Evolutionary conservation across 2,329 filamentous ascomycete genomes (phyloP).

Genomic region (Fusarium verticillioides): DNA sequence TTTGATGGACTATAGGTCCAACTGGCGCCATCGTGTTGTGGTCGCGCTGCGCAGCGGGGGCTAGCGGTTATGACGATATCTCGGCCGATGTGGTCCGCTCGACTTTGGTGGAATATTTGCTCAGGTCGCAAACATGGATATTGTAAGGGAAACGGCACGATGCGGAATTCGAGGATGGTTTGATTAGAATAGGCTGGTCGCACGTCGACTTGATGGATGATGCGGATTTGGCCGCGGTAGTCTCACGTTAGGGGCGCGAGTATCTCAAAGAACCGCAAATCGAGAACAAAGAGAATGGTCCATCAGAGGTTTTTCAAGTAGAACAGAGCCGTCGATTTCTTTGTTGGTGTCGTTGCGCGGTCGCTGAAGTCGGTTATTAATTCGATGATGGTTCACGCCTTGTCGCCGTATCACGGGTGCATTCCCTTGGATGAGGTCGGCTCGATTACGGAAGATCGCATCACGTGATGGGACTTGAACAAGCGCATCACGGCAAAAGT

Average conservation of each 20-base stretch:
- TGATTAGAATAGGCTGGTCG: constrained; percentile 27
- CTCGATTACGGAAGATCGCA: constrained; percentile 27
- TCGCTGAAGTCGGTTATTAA: constrained; percentile 19
- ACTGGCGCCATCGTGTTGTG: constrained; percentile 64
- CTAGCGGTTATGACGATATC: constrained; percentile 30
- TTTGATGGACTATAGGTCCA: constrained; percentile 59
- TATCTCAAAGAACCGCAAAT: constrained; percentile 32
- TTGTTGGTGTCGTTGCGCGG: constrained; percentile 7
- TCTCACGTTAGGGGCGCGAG: constrained; percentile 23
- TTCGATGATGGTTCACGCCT: constrained; percentile 39
- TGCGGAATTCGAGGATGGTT: constrained; percentile 12
- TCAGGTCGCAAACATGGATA: constrained; percentile 42
- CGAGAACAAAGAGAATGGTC: constrained; percentile 20
- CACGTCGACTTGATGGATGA: constrained; percentile 34
- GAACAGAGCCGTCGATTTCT: neutral
- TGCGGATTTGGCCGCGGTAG: constrained; percentile 39
- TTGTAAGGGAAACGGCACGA: constrained; percentile 26
- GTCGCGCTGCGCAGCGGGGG: constrained; percentile 43
- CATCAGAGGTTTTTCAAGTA: constrained; percentile 11
- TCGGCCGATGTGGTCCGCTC: constrained; percentile 28
- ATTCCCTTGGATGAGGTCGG: constrained; percentile 37
- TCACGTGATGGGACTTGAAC: constrained; percentile 37
- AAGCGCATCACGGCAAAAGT: neutral
- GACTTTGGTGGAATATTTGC: constrained; percentile 9
- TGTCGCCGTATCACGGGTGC: constrained; percentile 43